phyloP scores from a whole-genome alignment of 2,329 filamentous ascomycete genomes.

The Colletotrichum falcatum region DNA sequence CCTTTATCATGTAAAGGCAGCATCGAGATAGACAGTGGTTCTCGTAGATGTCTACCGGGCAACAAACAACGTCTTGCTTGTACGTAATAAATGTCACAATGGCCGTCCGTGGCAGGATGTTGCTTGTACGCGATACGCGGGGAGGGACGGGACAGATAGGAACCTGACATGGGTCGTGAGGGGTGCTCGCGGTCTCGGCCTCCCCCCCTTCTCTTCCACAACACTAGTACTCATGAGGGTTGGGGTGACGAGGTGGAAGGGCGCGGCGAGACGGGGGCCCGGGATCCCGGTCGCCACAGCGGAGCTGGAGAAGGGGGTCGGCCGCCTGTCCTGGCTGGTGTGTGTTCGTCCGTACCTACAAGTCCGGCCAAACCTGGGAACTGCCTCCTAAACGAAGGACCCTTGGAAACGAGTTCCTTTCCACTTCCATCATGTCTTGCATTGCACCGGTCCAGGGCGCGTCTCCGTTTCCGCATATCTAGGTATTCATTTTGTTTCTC shows the following conservation, averaged over 20 bases:
- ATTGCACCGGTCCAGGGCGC: slow-evolving; percentile 5
- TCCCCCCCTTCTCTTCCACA: background rate
- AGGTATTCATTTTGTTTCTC: background rate
- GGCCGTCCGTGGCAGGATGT: slow-evolving; percentile 23
- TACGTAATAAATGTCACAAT: slow-evolving; percentile 32
- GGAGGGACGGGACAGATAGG: slow-evolving; percentile 11
- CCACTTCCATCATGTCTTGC: slow-evolving; percentile 15
- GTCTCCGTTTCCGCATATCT: background rate
- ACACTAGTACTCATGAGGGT: slow-evolving; percentile 8
- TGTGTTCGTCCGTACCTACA: background rate
- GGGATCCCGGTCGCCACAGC: slow-evolving; percentile 28
- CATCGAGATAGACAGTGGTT: background rate
- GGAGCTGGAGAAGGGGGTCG: slow-evolving; percentile 1
- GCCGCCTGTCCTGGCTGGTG: background rate
- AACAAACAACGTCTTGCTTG: slow-evolving; percentile 18
- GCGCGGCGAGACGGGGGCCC: slow-evolving; percentile 4
- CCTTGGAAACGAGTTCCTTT: slow-evolving; percentile 12
- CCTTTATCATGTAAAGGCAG: background rate
- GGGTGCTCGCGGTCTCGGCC: background rate
- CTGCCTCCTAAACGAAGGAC: background rate
- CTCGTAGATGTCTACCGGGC: background rate
- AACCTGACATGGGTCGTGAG: background rate
- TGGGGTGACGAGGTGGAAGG: background rate
- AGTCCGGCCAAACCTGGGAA: background rate
- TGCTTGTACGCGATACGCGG: slow-evolving; percentile 27